Evolutionary conservation across 129 eudicot genomes (phyloP), one percentile per base, ranked within the genome.

Genomic region (Rutidosis leptorrhynchoides): DNA sequence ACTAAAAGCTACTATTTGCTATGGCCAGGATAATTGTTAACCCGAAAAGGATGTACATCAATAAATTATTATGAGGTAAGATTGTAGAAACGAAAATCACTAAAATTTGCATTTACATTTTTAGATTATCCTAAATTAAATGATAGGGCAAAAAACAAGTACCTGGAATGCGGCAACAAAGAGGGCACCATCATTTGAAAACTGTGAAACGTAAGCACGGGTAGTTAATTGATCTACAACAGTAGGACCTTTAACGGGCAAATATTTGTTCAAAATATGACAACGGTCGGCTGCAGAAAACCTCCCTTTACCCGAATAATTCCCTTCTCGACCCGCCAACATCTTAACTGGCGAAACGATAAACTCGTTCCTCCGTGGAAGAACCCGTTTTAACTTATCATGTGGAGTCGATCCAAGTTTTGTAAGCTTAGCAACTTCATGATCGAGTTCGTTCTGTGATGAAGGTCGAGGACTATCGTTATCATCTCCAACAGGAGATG

Each of bases 101-200:
- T 58, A 65, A 40, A 33, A 71, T 27, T 35, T 26, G 11, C 96
- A 93, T 85, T 73, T 82, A 85, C 53, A 84, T 76, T 29, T 62
- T 66, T 51, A n/a, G 16, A 24, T 28, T 32, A 64, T 29, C 22
- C 32, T 21, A 51, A 40, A 32, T 66, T 64, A 6, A 69, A 35
- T 17, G 17, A 54, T 3, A 64, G 27, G 19, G 24, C 7, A 64
- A 7, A 16, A 45, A 61, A 9, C 19, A n/a, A 21, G 37, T 84
- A 94, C 99, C 99, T 89, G 99, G 84, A 84, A 94, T 17, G 84
- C 99, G 61, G 92, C 90, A 71, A 94, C 82, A 64, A 85, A 89
- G 72, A 86, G 97, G 25, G 97, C 84, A 49, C 95, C 99, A 75
- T 89, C 93, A 4, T 79, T 55, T 45, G 99, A 94, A 83, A 94